Conservation (phyloP, 2,329 filamentous ascomycete species). For the Exophiala lecanii-corni region DNA sequence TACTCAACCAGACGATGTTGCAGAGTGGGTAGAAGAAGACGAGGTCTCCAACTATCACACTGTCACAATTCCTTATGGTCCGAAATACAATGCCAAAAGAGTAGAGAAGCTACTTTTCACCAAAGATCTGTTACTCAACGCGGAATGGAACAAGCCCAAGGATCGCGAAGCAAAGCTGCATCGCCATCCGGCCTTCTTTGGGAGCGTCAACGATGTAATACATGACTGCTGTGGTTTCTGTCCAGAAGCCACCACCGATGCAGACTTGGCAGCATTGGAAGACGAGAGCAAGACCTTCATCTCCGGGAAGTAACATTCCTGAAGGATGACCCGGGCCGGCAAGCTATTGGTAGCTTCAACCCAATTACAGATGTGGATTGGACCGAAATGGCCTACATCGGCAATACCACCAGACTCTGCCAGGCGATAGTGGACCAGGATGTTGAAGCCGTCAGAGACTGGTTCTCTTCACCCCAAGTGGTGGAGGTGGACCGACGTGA, state of each 20-base stretch:
- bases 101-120: conserved; percentile 81
- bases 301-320: conserved; percentile 68
- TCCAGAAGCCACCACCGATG: conserved; percentile 61
- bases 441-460: conserved; percentile 64
- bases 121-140: conserved; percentile 67
- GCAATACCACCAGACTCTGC: conserved; percentile 70
- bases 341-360: conserved; percentile 69
- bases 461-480: conserved; percentile 59
- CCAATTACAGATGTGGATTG: conserved; percentile 77
- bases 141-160: conserved; percentile 76
- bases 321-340: conserved; percentile 75
- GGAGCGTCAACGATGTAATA: conserved; percentile 67
- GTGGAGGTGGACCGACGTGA: conserved; percentile 70
- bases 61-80: conserved; percentile 47
- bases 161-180: conserved; percentile 74
- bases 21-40: conserved; percentile 74
- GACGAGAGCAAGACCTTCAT: conserved; percentile 73
- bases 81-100: conserved; percentile 39
- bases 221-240: conserved; percentile 79
- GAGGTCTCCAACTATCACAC: conserved; percentile 77
- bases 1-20: conserved; percentile 70
- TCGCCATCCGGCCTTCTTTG: conserved; percentile 81
- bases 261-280: conserved; percentile 66
- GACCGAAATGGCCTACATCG: conserved; percentile 88
- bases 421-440: conserved; percentile 76